Evolutionary conservation across 441 rosid genomes (phyloP).

Genomic region (Jatropha podagrica): DNA sequence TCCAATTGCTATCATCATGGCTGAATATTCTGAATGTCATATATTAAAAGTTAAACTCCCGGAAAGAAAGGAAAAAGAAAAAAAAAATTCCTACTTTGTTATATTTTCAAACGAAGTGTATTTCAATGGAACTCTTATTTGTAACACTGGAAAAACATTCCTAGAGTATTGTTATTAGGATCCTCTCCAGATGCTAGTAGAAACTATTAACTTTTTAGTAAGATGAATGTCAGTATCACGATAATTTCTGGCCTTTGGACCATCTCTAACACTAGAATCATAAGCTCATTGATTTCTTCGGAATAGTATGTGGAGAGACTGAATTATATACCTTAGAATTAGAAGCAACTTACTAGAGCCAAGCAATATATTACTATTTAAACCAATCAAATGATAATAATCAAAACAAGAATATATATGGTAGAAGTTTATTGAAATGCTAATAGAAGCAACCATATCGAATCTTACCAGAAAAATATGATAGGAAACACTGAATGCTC

Average conservation of each 20-base stretch:
- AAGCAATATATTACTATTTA: background rate
- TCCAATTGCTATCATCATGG: background rate
- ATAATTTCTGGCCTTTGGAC: background rate
- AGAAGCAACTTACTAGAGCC: background rate
- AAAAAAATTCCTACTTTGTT: background rate
- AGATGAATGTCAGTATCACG: background rate
- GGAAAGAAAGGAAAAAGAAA: background rate
- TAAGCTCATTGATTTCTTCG: background rate
- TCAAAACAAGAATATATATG: background rate
- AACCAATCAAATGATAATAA: background rate
- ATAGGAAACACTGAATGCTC: conserved; percentile 11
- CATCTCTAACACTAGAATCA: too few relatives aligned
- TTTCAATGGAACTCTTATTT: background rate
- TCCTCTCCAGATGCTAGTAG: background rate
- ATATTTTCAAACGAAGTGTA: background rate
- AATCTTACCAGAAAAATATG: conserved; percentile 33
- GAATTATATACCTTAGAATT: background rate
- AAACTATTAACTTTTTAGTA: background rate
- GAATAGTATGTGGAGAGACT: background rate
- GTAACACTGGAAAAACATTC: background rate
- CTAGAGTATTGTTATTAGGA: background rate
- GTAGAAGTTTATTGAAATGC: background rate
- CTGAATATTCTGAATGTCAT: conserved; percentile 12
- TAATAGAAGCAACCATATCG: conserved; percentile 13
- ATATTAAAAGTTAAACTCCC: background rate